Conservation (phyloP, 192 early-diverging fungal species). For the Geranomyces michiganensis region DNA sequence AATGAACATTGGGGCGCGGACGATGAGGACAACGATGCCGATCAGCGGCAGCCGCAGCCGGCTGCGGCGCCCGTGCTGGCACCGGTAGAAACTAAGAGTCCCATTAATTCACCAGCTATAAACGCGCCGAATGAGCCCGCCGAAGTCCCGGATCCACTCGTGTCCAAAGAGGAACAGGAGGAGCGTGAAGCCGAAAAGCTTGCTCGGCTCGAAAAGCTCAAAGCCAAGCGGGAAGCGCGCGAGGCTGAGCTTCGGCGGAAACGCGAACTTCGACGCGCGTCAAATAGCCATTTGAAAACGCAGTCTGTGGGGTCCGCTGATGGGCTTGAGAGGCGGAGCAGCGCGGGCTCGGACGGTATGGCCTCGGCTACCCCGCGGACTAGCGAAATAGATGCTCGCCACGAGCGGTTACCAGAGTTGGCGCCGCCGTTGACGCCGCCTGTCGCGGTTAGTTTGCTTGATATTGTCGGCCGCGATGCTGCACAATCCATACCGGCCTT, state of each 20-base stretch:
- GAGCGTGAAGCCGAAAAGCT: slow-evolving; percentile 6
- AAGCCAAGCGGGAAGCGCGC: slow-evolving; percentile 17
- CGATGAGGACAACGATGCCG: background rate
- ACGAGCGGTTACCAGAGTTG: background rate
- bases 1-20: slow-evolving; percentile 2
- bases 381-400: background rate
- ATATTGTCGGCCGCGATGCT: background rate
- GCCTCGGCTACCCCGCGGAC: background rate
- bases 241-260: slow-evolving; percentile 12
- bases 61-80: background rate
- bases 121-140: background rate
- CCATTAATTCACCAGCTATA: background rate
- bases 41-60: background rate
- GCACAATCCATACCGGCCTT: background rate
- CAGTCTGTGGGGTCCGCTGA: background rate
- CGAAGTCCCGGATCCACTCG: background rate
- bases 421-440: background rate
- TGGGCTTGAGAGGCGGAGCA: background rate
- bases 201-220: background rate
- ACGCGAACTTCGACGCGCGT: background rate
- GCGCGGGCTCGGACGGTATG: too few species aligned
- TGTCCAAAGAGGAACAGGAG: background rate
- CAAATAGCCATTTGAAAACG: background rate
- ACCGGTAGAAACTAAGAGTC: too few species aligned
- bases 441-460: background rate